phyloP scores from a whole-genome alignment of 2,329 filamentous ascomycete species.

The Lachnum nothofagi region DNA sequence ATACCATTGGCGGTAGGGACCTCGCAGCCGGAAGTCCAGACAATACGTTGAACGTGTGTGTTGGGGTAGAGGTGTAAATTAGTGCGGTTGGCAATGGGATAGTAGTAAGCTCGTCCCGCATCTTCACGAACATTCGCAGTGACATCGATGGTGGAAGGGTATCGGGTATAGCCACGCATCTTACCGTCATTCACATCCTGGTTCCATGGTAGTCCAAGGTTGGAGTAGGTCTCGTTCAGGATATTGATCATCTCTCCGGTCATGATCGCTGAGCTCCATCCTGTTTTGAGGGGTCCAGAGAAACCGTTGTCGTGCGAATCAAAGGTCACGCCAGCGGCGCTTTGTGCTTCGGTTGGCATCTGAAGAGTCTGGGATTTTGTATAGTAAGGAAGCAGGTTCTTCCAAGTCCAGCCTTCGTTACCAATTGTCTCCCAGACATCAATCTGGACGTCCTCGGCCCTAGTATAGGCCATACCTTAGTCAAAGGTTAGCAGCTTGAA shows the following conservation, averaged over 20 bases:
- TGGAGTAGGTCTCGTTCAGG: conserved; percentile 33
- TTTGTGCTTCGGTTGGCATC: conserved; percentile 33
- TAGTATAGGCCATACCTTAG: conserved; percentile 36
- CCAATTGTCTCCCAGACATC: conserved; percentile 36
- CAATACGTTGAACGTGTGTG: conserved; percentile 15
- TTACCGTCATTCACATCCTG: conserved; percentile 38
- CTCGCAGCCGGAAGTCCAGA: conserved; percentile 11
- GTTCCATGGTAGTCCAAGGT: conserved; percentile 33
- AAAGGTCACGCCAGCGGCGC: conserved; percentile 34
- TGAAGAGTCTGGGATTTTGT: conserved; percentile 21
- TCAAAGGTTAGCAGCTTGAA: conserved; percentile 18
- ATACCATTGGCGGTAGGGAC: conserved; percentile 30
- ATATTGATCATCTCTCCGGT: conserved; percentile 33
- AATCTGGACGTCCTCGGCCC: conserved; percentile 34
- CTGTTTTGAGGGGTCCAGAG: conserved; percentile 35
- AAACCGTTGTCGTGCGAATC: conserved; percentile 34
- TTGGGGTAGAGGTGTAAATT: conserved; percentile 34
- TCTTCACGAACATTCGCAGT: conserved; percentile 37
- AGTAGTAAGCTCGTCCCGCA: conserved; percentile 40
- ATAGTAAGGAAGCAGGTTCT: conserved; percentile 28
- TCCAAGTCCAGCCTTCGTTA: conserved; percentile 36
- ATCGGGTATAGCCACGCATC: conserved; percentile 36
- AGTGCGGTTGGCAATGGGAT: conserved; percentile 34
- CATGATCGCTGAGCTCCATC: conserved; percentile 34
- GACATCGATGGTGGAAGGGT: conserved; percentile 39